Evolutionary conservation across 2,329 filamentous ascomycete genomes (phyloP).

Genomic region (Chrysoporthe deuterocubensis): DNA sequence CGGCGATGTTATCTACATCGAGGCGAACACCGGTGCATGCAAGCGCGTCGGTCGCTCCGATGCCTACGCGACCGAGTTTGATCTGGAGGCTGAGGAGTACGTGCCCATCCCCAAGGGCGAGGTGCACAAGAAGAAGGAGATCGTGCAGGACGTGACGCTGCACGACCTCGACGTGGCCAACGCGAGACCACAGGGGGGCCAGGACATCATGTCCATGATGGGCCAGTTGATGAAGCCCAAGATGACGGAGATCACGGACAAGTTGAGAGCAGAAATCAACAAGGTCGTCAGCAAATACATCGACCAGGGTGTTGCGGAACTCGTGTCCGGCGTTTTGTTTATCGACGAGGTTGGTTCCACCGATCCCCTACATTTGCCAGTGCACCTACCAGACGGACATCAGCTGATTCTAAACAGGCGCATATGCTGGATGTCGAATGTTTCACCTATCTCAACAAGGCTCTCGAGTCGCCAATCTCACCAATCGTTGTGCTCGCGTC

Average conservation of each 20-base stretch:
- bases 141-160: constrained; percentile 96
- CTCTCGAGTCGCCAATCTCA: constrained; percentile 92
- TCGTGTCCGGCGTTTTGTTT: constrained; percentile 97
- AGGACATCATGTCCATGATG: constrained; percentile 99
- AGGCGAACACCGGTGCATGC: constrained; percentile 97
- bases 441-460: constrained; percentile 98
- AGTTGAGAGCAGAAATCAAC: constrained; percentile 94
- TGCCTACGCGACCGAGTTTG: constrained; percentile 97
- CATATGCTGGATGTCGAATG: constrained; percentile 99
- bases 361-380: constrained; percentile 16
- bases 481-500: constrained; percentile 97
- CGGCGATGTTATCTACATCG: constrained; percentile 98
- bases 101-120: constrained; percentile 98
- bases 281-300: constrained; percentile 99
- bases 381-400: constrained; percentile 21
- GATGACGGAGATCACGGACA: constrained; percentile 99
- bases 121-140: constrained; percentile 99
- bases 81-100: constrained; percentile 98
- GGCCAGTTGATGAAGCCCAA: constrained; percentile 99
- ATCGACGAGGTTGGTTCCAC: constrained; percentile 81
- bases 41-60: constrained; percentile 96
- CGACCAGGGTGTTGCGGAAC: constrained; percentile 94
- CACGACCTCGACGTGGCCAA: constrained; percentile 98
- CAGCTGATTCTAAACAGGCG: constrained; percentile 61
- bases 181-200: constrained; percentile 89